Conservation (phyloP, 176 grass and related monocot genomes). For the Tuctoria greenei region DNA sequence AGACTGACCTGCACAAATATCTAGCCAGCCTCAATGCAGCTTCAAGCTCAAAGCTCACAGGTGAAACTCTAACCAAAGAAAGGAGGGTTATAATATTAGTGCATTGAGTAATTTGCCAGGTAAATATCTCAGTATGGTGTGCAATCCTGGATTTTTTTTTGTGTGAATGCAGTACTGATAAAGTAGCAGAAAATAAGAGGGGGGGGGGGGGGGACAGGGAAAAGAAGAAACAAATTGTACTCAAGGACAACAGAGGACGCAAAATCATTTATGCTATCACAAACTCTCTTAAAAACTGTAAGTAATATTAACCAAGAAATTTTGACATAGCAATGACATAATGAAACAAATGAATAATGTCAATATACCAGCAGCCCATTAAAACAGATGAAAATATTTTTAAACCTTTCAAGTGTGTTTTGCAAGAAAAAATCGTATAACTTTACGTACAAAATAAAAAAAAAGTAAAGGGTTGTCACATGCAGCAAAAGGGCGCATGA, state of each 20-base stretch:
- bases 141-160: slow-evolving; percentile 12
- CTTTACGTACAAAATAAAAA: not conserved
- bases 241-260: slow-evolving; percentile 2
- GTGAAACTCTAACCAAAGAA: slow-evolving; percentile 76
- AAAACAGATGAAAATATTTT: slow-evolving; percentile 22
- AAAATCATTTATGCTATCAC: not conserved
- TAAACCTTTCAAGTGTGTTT: slow-evolving; percentile 4
- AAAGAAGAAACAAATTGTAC: slow-evolving; percentile 1
- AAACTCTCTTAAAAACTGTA: slow-evolving; percentile 21
- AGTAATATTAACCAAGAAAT: not conserved
- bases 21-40: slow-evolving; percentile 94
- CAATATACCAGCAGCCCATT: slow-evolving; percentile 3
- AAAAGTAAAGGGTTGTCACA: slow-evolving; percentile 1
- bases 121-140: slow-evolving; percentile 26
- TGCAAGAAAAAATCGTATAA: not conserved
- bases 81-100: slow-evolving; percentile 27
- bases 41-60: slow-evolving; percentile 99
- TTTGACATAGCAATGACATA: not conserved
- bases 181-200: not conserved
- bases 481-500: not conserved
- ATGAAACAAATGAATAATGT: slow-evolving; percentile 15
- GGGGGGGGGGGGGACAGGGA: not conserved
- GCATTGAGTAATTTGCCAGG: slow-evolving; percentile 1
- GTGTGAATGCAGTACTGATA: slow-evolving; percentile 6
- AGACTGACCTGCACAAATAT: slow-evolving; percentile 82